Percentiles rank a stretch among this genome's conserved stretches.
Conservation (phyloP, 805 yeast genomes). For the Lachancea dasiensis region DNA sequence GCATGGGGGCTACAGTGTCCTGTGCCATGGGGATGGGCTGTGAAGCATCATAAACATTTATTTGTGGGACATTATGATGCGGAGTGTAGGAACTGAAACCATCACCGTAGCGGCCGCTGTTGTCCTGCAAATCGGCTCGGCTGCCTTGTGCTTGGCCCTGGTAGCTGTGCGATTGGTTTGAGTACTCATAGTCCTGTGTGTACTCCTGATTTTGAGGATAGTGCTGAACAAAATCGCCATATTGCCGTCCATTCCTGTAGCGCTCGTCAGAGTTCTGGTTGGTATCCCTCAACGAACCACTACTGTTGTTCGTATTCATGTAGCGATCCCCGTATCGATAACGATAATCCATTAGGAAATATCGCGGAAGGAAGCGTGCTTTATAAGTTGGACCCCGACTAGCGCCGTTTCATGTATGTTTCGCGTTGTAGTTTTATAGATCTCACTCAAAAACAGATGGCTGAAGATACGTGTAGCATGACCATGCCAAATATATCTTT, state of each 20-base stretch:
- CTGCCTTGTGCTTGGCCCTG: too few relatives aligned
- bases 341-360: slow-evolving; percentile 4
- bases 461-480: not conserved
- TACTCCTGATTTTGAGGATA: slow-evolving; percentile 15
- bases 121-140: not conserved
- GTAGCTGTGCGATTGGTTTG: too few relatives aligned
- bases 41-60: slow-evolving; percentile 25
- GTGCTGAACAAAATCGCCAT: slow-evolving; percentile 19
- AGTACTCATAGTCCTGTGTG: slow-evolving; percentile 6
- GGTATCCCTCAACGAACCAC: slow-evolving; percentile 1
- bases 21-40: slow-evolving; percentile 12
- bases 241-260: slow-evolving; percentile 9
- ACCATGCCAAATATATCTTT: slow-evolving; percentile 1
- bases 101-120: not conserved
- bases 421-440: slow-evolving; percentile 1
- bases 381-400: not conserved
- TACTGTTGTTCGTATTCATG: slow-evolving; percentile 1
- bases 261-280: slow-evolving; percentile 1
- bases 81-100: not conserved
- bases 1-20: slow-evolving; percentile 7
- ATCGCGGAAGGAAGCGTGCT: not conserved
- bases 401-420: not conserved
- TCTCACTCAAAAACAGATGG: slow-evolving; percentile 3
- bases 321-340: not conserved
- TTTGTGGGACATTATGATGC: slow-evolving; percentile 20